Evolutionary conservation across 345 rosid species (phyloP).

Genomic region (Eucalyptus shirleyi): DNA sequence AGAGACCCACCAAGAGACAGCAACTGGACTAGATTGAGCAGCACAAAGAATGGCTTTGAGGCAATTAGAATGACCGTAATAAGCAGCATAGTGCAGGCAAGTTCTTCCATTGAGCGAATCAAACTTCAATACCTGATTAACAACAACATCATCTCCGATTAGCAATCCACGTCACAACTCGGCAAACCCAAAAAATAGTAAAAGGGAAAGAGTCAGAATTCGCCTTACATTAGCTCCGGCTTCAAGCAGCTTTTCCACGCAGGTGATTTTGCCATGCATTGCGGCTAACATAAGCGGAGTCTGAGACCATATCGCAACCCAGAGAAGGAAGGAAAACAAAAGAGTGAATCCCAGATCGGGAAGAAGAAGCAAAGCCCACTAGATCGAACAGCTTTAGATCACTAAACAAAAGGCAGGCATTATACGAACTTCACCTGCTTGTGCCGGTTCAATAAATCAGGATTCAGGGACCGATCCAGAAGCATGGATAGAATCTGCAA

Average conservation of each 20-base stretch:
- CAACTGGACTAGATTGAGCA: constrained; percentile 74
- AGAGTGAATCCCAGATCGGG: background rate
- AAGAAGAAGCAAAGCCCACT: background rate
- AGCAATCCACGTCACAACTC: background rate
- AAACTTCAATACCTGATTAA: constrained; percentile 74
- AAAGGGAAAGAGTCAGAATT: background rate
- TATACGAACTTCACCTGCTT: constrained; percentile 50
- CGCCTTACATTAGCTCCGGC: constrained; percentile 94
- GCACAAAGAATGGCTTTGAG: constrained; percentile 72
- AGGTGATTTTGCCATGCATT: constrained; percentile 82
- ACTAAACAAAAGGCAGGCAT: background rate
- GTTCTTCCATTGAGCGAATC: constrained; percentile 86
- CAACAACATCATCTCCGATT: background rate
- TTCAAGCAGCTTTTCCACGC: constrained; percentile 75
- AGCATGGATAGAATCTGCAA: constrained; percentile 67
- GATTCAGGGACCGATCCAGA: constrained; percentile 58
- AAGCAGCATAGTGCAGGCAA: constrained; percentile 94
- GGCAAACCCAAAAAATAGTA: background rate
- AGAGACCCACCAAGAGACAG: constrained; percentile 58
- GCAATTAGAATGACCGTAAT: constrained; percentile 75
- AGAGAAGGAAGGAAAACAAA: background rate
- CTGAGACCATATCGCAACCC: constrained; percentile 12
- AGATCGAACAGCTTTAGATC: background rate
- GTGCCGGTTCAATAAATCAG: constrained; percentile 80
- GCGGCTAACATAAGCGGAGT: constrained; percentile 98